phyloP scores from a whole-genome alignment of 164 flowering plant species.

The Magnolia sinica region DNA sequence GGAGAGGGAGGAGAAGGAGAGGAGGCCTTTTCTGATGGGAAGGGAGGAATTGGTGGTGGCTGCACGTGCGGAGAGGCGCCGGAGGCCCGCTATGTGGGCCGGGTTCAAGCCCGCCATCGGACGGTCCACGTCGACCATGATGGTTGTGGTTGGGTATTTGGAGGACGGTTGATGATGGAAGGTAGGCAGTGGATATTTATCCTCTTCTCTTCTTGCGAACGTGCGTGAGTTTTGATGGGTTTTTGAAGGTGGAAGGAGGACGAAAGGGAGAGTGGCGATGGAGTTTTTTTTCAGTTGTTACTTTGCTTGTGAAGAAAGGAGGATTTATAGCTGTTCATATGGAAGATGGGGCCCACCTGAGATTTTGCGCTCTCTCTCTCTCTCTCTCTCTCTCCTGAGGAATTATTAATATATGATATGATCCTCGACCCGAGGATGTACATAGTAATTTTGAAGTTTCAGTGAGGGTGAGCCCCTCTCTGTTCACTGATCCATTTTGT shows the following conservation, averaged over 20 bases:
- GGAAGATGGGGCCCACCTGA: background rate
- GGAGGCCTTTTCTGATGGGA: constrained; percentile 53
- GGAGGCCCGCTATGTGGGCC: constrained; percentile 86
- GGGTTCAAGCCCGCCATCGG: constrained; percentile 71
- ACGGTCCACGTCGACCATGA: constrained; percentile 96
- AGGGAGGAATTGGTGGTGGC: constrained; percentile 39
- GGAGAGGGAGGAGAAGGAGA: constrained; percentile 67
- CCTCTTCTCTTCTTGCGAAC: background rate
- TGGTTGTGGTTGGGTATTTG: background rate
- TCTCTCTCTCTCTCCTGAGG: background rate
- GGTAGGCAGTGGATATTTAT: background rate
- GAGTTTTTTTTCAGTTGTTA: background rate
- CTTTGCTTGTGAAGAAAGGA: constrained; percentile 2
- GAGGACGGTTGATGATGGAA: no score
- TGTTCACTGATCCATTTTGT: background rate
- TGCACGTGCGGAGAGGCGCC: constrained; percentile 91
- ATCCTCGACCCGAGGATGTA: background rate
- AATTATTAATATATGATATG: background rate
- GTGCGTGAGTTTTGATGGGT: background rate
- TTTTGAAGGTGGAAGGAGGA: background rate
- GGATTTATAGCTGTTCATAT: background rate
- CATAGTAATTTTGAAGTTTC: background rate
- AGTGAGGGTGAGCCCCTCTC: background rate
- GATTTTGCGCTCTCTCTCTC: background rate
- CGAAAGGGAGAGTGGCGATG: background rate